Percentiles rank a stretch among this genome's conserved stretches.
Conservation (phyloP, 2,329 filamentous ascomycete species). For the Calonectria honghensis region DNA sequence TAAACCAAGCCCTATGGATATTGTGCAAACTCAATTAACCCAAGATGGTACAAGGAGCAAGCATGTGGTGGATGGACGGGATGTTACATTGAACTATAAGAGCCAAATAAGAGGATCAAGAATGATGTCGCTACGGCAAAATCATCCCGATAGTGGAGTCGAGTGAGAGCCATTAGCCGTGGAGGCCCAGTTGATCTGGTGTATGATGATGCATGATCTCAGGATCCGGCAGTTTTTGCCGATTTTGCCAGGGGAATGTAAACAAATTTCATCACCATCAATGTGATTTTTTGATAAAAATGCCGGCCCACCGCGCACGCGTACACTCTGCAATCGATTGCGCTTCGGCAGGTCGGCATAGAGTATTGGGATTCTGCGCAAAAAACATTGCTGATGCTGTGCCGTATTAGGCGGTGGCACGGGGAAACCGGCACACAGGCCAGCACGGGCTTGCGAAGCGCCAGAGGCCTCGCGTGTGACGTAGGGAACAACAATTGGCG, state of each 20-base stretch:
- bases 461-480: constrained; percentile 3
- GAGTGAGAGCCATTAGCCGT: not conserved
- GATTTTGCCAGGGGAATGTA: constrained; percentile 33
- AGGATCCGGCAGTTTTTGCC: constrained; percentile 35
- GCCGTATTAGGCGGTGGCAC: constrained; percentile 13
- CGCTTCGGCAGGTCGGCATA: constrained; percentile 34
- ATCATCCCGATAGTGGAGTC: constrained; percentile 5
- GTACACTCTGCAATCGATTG: constrained; percentile 21
- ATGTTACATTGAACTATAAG: not conserved
- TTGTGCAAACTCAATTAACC: not conserved
- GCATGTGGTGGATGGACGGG: not conserved
- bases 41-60: not conserved
- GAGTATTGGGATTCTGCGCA: constrained; percentile 2
- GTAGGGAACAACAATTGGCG: not conserved
- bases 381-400: constrained; percentile 12
- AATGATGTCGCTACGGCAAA: not conserved
- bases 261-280: constrained; percentile 24
- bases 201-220: not conserved
- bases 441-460: constrained; percentile 10
- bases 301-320: constrained; percentile 33
- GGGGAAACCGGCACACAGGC: constrained; percentile 31
- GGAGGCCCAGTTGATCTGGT: not conserved
- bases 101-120: not conserved
- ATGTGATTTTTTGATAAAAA: constrained; percentile 1
- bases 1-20: not conserved